Conservation (phyloP, 495 filamentous ascomycete genomes). For the Hyphodiscus hymeniophilus region DNA sequence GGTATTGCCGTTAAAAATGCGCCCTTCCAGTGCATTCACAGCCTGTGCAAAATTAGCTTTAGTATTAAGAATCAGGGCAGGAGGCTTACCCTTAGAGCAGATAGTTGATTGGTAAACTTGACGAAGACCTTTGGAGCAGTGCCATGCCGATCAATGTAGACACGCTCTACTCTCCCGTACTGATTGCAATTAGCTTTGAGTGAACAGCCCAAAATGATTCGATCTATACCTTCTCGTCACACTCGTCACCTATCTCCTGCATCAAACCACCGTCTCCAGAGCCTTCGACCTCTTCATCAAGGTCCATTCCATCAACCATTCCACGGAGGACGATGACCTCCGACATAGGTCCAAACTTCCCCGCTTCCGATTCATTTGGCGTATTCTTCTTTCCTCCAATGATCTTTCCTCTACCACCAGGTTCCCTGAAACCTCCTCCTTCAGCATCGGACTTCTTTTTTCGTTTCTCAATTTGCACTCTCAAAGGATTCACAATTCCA, state of each 20-base stretch:
- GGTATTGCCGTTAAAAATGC: slow-evolving; percentile 77
- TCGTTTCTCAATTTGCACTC: slow-evolving; percentile 73
- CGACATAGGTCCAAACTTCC: slow-evolving; percentile 66
- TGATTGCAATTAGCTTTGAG: slow-evolving; percentile 23
- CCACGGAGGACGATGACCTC: slow-evolving; percentile 69
- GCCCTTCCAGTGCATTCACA: slow-evolving; percentile 77
- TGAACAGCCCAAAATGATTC: neutral
- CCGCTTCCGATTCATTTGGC: slow-evolving; percentile 35
- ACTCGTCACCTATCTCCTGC: slow-evolving; percentile 93
- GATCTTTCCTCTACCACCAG: slow-evolving; percentile 68
- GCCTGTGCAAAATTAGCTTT: slow-evolving; percentile 34
- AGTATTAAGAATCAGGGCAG: neutral
- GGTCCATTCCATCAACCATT: slow-evolving; percentile 75
- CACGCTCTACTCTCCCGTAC: slow-evolving; percentile 82
- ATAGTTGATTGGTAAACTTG: slow-evolving; percentile 75
- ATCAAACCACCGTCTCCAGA: slow-evolving; percentile 59
- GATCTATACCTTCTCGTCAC: slow-evolving; percentile 57
- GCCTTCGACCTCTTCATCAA: slow-evolving; percentile 53
- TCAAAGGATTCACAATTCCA: slow-evolving; percentile 76
- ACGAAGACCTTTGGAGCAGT: slow-evolving; percentile 69
- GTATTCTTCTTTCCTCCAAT: slow-evolving; percentile 58
- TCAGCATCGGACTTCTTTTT: slow-evolving; percentile 72
- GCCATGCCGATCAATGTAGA: slow-evolving; percentile 57
- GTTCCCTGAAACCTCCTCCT: slow-evolving; percentile 66
- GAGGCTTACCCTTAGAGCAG: slow-evolving; percentile 51